Percentiles rank a stretch among this genome's conserved stretches.
Conservation (phyloP, 2,329 filamentous ascomycete species). For the Hymenoscyphus infarciens region DNA sequence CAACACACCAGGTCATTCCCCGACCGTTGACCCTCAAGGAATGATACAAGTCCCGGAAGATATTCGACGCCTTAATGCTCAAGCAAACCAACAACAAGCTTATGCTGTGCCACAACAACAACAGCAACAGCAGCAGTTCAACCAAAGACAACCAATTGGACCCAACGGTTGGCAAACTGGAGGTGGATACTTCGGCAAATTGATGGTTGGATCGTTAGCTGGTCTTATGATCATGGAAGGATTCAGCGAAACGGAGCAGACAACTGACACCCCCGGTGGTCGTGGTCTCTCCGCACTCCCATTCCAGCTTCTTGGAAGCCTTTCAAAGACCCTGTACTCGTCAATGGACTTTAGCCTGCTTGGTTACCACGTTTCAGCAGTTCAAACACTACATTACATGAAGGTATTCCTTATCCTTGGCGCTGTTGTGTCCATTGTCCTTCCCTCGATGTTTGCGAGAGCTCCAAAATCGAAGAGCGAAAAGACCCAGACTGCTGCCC, state of each 20-base stretch:
- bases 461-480: conserved; percentile 48
- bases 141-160: conserved; percentile 52
- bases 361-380: conserved; percentile 48
- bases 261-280: conserved; percentile 59
- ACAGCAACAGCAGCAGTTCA: conserved; percentile 49
- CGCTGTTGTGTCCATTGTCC: conserved; percentile 51
- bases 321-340: conserved; percentile 44
- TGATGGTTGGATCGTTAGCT: conserved; percentile 90
- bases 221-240: conserved; percentile 91
- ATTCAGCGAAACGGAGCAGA: conserved; percentile 59
- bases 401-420: conserved; percentile 52
- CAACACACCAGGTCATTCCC: conserved; percentile 30
- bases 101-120: conserved; percentile 34
- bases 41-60: conserved; percentile 66
- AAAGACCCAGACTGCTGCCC: conserved; percentile 43
- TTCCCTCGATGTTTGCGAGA: conserved; percentile 49
- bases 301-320: conserved; percentile 50
- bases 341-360: conserved; percentile 45
- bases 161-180: conserved; percentile 53
- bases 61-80: conserved; percentile 43
- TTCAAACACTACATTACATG: conserved; percentile 47
- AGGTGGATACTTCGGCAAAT: conserved; percentile 62
- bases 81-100: conserved; percentile 34
- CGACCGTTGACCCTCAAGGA: conserved; percentile 45
- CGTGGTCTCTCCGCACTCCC: conserved; percentile 66